Base-by-base conservation (phyloP, 768 basidiomycete genomes). In the Boletus fagicola region DNA sequence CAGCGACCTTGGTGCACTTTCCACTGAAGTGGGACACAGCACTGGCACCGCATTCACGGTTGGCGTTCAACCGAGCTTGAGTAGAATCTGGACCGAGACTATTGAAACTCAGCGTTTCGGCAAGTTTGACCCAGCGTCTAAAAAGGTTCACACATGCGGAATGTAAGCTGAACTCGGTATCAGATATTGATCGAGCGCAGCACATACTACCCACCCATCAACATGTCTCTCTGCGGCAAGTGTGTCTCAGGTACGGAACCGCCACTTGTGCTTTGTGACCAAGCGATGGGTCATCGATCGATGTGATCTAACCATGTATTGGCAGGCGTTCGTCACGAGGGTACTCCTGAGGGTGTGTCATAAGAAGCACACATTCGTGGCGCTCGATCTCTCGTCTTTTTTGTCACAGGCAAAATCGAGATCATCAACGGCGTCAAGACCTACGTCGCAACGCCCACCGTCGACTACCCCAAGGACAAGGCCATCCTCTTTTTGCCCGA, bases 401-500 rank as follows among this genome's bases (percentile, higher is more conserved):
- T 24, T n/a, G 2, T 49, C 35, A 20, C 55, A 85, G 84, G 84
- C 26, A 54, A 48, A 13, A 3, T 62, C 63, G 77, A 81, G 59
- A 59, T 64, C 26, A 75, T 85, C 55, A 75, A 68, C 26, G 83
- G 82, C 3, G 75, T 84, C 46, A 65, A 72, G 9, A 74, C 71
- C 59, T 87, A 87, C 58, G 74, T 84, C 50, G 79, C 80, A 1
- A 83, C 79, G 1, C 86, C 86, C 13, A 67, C 74, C 0, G 61
- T 63, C 3, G 78, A 79, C 39, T 84, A 81, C 57, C 70, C 78
- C 52, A 80, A 83, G 69, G 76, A 80, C 61, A 86, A 84, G 66
- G 82, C 77, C 28, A 52, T 87, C 48, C 75, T 87, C 28, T 81
- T 75, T 73, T 66, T 86, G 26, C 54, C 81, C 4, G 86, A 84